A percentile compares a stretch with the other conserved stretches of the same genome.
Conservation (phyloP, 1,284 basidiomycete genomes). For the Sanghuangporus baumii region DNA sequence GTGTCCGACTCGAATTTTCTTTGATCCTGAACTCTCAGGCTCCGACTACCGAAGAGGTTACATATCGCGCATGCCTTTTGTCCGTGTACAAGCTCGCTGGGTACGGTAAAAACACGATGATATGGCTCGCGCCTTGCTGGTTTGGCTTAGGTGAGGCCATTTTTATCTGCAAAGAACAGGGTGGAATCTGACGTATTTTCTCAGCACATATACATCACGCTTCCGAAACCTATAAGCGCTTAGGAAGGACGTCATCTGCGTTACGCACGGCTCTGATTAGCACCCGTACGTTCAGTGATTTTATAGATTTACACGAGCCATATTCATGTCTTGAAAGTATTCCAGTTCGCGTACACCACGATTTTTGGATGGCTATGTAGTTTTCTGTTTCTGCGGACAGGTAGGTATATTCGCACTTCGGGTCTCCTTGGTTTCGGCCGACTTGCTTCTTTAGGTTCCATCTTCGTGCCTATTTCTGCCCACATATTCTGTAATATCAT, state of each 20-base stretch:
- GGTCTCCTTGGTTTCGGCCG: neutral
- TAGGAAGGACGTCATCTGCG: constrained; percentile 60
- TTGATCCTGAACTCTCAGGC: constrained; percentile 42
- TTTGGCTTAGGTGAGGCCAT: constrained; percentile 76
- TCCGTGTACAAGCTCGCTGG: constrained; percentile 66
- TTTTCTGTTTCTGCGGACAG: constrained; percentile 81
- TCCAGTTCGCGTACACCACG: constrained; percentile 87
- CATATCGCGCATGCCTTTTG: constrained; percentile 85
- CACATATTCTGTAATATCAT: constrained; percentile 94
- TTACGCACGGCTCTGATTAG: constrained; percentile 53
- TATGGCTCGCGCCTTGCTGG: constrained; percentile 79
- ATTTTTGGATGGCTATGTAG: constrained; percentile 89
- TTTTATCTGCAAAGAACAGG: neutral
- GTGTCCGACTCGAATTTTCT: neutral
- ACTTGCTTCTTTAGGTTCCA: constrained; percentile 23
- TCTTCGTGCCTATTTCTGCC: constrained; percentile 53
- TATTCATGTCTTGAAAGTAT: constrained; percentile 40
- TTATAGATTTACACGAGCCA: constrained; percentile 2
- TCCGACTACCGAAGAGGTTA: constrained; percentile 89
- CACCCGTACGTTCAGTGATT: constrained; percentile 43
- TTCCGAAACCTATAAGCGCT: constrained; percentile 73
- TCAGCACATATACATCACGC: constrained; percentile 91
- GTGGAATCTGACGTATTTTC: neutral
- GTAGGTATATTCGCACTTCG: constrained; percentile 36
- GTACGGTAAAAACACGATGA: constrained; percentile 49